Evolutionary conservation across 1,284 basidiomycete genomes (phyloP).

Genomic region (Leccinum subatratum): DNA sequence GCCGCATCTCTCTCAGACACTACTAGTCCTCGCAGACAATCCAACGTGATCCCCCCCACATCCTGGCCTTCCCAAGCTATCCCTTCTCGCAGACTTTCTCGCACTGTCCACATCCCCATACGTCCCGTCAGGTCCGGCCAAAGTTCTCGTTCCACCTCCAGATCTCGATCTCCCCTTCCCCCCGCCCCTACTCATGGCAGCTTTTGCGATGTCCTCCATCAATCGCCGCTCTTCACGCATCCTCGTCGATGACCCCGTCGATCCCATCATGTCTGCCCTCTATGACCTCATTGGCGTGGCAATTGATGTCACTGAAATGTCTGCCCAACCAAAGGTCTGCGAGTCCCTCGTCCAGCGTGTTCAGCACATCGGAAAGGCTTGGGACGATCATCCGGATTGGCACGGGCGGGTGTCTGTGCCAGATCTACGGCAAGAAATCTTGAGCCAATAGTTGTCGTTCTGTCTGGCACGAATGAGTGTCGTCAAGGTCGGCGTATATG

Average conservation of each 20-base stretch:
- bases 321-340: conserved; percentile 79
- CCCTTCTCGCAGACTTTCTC: conserved; percentile 66
- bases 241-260: conserved; percentile 72
- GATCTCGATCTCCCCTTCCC: conserved; percentile 91
- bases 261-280: conserved; percentile 86
- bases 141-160: conserved; percentile 92
- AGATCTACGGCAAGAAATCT: too few relatives aligned
- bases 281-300: conserved; percentile 93
- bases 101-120: conserved; percentile 72
- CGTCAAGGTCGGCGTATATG: too few relatives aligned
- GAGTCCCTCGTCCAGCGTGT: conserved; percentile 85
- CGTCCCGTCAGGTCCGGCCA: conserved; percentile 67
- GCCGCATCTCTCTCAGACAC: conserved; percentile 54
- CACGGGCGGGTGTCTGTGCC: conserved; percentile 50
- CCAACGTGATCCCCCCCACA: conserved; percentile 43
- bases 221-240: conserved; percentile 71
- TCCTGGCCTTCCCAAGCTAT: conserved; percentile 55
- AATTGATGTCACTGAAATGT: conserved; percentile 92
- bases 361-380: conserved; percentile 86
- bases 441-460: too few relatives aligned
- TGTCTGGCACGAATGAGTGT: too few relatives aligned
- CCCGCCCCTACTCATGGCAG: conserved; percentile 60
- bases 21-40: conserved; percentile 59
- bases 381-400: conserved; percentile 98
- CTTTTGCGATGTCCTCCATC: conserved; percentile 56